Base-by-base conservation (phyloP, 352 stramenopile genomes). In the Blastocystis sp. region DNA sequence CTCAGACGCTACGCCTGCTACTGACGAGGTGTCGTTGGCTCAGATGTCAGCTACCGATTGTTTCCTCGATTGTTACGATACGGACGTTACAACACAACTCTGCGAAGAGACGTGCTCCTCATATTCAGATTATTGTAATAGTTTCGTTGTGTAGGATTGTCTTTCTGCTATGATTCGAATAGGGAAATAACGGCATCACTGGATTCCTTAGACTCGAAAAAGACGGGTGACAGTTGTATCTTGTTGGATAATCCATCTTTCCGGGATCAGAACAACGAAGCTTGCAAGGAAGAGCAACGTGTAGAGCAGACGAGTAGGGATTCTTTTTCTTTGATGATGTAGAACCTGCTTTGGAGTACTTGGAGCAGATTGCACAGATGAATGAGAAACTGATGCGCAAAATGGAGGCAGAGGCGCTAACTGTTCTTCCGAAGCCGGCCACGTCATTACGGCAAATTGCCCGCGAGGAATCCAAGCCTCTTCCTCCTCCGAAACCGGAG, bases 311-410 rank as follows among this genome's bases (percentile, higher is more conserved):
- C 38, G 18, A 51, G 63, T 75, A 75, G 14, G 18, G n/a, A 29
- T 29, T 51, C 24, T 75, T 32, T 2, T 46, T 49, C 46, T 6
- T 53, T 51, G 18, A 48, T 14, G 29, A 38, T 51, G 11, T 75
- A 75, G 63, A 29, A n/a, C 27, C 24, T 1, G 34, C 7, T 27
- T 32, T 75, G 4, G 63, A 36, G 6, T 44, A 44, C 46, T 32
- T 75, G 24, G 63, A 75, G 16, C n/a, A 75, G 34, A 75, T 75
- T 51, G 63, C 63, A 51, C 16, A n/a, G 46, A 54, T 75, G 27
- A 75, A 75, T 75, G 63, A 21, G 32, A 75, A 54, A 4, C 29
- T 75, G 34, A 51, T 59, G 11, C n/a, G 11, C 18, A 59, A 59
- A 36, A 67, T 42, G 57, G 57, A 67, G 24, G 24, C 51, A 32